Evolutionary conservation across 495 filamentous ascomycete genomes (phyloP).

Genomic region (Aspergillus leporis): DNA sequence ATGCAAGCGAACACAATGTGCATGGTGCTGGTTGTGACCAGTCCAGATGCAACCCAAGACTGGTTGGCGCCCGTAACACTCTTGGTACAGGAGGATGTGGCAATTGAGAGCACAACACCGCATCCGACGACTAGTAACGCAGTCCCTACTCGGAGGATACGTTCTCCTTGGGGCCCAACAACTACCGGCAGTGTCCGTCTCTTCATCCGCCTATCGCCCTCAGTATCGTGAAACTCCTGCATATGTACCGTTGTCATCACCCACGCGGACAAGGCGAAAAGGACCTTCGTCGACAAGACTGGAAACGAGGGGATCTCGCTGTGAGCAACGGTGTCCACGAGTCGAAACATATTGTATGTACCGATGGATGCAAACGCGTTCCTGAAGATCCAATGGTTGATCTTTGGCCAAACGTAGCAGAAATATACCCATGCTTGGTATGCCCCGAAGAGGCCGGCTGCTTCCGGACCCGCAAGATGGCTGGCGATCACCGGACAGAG

Average conservation of each 20-base stretch:
- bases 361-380: constrained; percentile 20
- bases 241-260: constrained; percentile 19
- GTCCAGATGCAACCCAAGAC: not conserved
- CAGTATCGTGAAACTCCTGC: constrained; percentile 24
- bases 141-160: not conserved
- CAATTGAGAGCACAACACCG: not conserved
- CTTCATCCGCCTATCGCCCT: constrained; percentile 10
- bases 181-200: not conserved
- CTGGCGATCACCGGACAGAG: constrained; percentile 7
- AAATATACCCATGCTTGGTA: constrained; percentile 16
- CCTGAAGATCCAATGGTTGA: constrained; percentile 19
- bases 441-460: constrained; percentile 11
- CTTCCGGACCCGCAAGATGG: constrained; percentile 2
- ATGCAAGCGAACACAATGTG: not conserved
- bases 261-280: constrained; percentile 9
- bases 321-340: constrained; percentile 9
- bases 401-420: constrained; percentile 13
- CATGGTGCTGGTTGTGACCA: not conserved
- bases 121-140: not conserved
- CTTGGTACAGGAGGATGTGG: not conserved
- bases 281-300: not conserved
- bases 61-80: not conserved
- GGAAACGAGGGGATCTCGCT: constrained; percentile 4
- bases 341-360: constrained; percentile 10
- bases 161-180: not conserved